These are phyloP conservation scores for Saccharum officinarum DNA, from an alignment of 176 grass and related monocot genomes.

Conservation along the genomic window DNA sequence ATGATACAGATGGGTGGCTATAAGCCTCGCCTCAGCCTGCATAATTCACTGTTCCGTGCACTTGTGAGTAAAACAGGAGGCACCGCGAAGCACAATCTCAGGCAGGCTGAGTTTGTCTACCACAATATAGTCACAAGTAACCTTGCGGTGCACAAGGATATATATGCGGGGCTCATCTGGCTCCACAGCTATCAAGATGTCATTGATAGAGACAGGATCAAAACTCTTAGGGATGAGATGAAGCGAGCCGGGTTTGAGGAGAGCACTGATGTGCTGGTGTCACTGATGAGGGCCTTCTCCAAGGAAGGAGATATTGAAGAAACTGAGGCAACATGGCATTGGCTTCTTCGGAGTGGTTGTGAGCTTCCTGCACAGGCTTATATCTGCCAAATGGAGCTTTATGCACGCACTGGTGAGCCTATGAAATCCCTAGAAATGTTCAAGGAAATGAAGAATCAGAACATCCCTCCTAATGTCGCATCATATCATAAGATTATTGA, in stretches of 20 bases:
- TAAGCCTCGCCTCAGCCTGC: constrained; percentile 72
- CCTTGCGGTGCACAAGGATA: constrained; percentile 68
- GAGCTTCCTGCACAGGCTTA: constrained; percentile 73
- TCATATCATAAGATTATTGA: constrained; percentile 96
- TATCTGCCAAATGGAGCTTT: constrained; percentile 89
- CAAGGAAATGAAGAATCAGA: constrained; percentile 73
- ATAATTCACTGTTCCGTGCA: constrained; percentile 81
- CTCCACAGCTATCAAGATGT: constrained; percentile 95
- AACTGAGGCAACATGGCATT: constrained; percentile 78
- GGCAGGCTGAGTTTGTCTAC: constrained; percentile 85
- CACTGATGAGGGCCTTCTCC: constrained; percentile 84
- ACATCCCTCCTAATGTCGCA: constrained; percentile 59
- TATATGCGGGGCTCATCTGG: constrained; percentile 89
- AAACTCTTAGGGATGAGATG: constrained; percentile 74
- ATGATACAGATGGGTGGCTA: constrained; percentile 93
- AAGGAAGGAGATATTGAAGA: constrained; percentile 82
- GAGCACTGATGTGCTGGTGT: constrained; percentile 78
- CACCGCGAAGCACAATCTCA: constrained; percentile 75
- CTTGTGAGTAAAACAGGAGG: constrained; percentile 79
- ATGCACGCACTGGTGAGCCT: constrained; percentile 52
- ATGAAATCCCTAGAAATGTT: constrained; percentile 92
- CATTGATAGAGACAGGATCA: constrained; percentile 76
- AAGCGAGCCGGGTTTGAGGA: constrained; percentile 60
- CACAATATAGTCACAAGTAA: constrained; percentile 82
- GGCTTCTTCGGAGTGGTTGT: constrained; percentile 59